Percentiles rank a stretch among this genome's conserved stretches.
Evolutionary conservation across 2,329 filamentous ascomycete species (phyloP).

Genomic region (Penicillium aurantiogriseum): DNA sequence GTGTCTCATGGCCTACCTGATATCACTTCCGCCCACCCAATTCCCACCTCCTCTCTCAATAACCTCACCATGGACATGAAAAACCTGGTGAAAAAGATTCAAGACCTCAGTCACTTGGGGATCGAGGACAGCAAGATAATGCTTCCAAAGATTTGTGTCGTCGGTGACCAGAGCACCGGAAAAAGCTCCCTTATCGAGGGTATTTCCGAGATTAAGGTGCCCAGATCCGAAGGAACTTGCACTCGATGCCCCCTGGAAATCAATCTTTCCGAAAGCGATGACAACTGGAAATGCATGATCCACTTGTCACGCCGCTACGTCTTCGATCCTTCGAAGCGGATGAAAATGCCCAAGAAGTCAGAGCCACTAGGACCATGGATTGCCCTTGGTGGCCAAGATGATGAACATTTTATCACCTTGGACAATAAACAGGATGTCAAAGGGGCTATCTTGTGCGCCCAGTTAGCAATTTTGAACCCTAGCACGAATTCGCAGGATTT

Average conservation of each 20-base stretch:
- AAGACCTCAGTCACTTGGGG: slow-evolving; percentile 67
- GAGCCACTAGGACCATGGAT: slow-evolving; percentile 67
- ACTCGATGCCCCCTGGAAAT: slow-evolving; percentile 81
- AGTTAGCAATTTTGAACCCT: slow-evolving; percentile 74
- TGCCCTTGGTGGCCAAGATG: slow-evolving; percentile 42
- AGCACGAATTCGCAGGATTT: slow-evolving; percentile 53
- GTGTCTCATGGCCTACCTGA: background rate
- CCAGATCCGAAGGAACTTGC: slow-evolving; percentile 69
- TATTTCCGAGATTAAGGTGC: slow-evolving; percentile 67
- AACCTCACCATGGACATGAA: slow-evolving; percentile 37
- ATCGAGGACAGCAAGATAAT: slow-evolving; percentile 66
- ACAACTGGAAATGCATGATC: slow-evolving; percentile 65
- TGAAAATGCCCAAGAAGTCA: slow-evolving; percentile 50
- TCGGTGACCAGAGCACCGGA: slow-evolving; percentile 81
- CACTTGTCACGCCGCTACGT: slow-evolving; percentile 64
- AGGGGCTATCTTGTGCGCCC: slow-evolving; percentile 68
- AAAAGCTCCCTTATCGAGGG: slow-evolving; percentile 69
- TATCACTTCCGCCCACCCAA: background rate
- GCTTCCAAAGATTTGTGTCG: slow-evolving; percentile 75
- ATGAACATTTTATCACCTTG: slow-evolving; percentile 63
- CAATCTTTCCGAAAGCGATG: slow-evolving; percentile 58
- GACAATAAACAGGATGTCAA: slow-evolving; percentile 63
- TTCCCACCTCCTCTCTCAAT: slow-evolving; percentile 8
- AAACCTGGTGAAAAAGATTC: slow-evolving; percentile 40
- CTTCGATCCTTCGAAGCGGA: slow-evolving; percentile 28